Evolutionary conservation across 352 stramenopile genomes (phyloP).

Genomic region (Pythium scleroteichum): DNA sequence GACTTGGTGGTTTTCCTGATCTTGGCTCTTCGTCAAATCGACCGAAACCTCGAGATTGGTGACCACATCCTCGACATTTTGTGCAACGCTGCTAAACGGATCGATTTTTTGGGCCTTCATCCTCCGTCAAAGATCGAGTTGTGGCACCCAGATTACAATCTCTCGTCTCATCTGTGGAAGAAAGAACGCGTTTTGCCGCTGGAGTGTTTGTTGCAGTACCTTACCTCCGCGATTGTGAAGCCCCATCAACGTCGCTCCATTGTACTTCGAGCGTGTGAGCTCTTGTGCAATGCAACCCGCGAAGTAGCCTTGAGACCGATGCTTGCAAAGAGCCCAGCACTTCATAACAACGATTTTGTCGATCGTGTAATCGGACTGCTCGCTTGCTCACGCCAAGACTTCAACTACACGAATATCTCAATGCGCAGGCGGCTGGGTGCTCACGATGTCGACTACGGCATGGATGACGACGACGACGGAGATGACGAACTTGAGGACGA

Average conservation of each 20-base stretch:
- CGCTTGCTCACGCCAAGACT: slow-evolving; percentile 55
- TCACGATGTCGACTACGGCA: slow-evolving; percentile 43
- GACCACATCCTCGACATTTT: slow-evolving; percentile 79
- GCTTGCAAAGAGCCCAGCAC: slow-evolving; percentile 43
- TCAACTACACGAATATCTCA: slow-evolving; percentile 26
- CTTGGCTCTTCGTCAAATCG: slow-evolving; percentile 44
- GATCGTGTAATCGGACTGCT: slow-evolving; percentile 54
- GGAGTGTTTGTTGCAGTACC: slow-evolving; percentile 60
- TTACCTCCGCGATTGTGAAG: slow-evolving; percentile 44
- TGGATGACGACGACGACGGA: slow-evolving; percentile 53
- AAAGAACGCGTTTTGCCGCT: slow-evolving; percentile 59
- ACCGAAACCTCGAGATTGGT: slow-evolving; percentile 48
- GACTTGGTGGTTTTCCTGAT: slow-evolving; percentile 67
- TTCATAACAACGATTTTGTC: slow-evolving; percentile 49
- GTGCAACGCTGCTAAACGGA: slow-evolving; percentile 65
- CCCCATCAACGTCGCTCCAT: slow-evolving; percentile 45
- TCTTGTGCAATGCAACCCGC: slow-evolving; percentile 61
- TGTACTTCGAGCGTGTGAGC: slow-evolving; percentile 58
- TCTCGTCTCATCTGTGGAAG: slow-evolving; percentile 61
- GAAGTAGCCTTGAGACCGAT: slow-evolving; percentile 48
- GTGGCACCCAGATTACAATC: slow-evolving; percentile 63
- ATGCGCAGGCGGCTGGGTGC: slow-evolving; percentile 29
- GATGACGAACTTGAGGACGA: slow-evolving; percentile 54
- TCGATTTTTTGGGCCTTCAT: slow-evolving; percentile 70
- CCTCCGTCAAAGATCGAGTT: slow-evolving; percentile 51